Percentiles rank a stretch among this genome's conserved stretches.
Evolutionary conservation across 345 rosid species (phyloP).

Genomic region (Trapa incisa): DNA sequence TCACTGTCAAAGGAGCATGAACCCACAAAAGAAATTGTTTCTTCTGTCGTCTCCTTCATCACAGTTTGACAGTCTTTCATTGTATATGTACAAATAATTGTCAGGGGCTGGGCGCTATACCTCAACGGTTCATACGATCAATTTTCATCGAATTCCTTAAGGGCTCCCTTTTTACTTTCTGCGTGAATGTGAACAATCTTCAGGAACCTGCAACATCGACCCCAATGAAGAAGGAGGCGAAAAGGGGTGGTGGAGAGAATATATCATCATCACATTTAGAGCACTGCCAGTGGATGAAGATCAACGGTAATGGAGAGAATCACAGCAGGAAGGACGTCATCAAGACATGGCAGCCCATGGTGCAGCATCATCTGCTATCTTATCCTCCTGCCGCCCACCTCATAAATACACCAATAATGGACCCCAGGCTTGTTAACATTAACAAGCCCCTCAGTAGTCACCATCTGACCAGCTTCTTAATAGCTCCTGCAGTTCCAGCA

Average conservation of each 20-base stretch:
- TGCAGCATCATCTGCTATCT: conserved; percentile 17
- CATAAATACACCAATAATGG: conserved; percentile 26
- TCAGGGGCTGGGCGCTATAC: no score
- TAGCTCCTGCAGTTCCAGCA: conserved; percentile 6
- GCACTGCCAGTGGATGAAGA: conserved; percentile 28
- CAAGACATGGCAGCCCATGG: conserved; percentile 27
- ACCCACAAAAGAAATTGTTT: neutral
- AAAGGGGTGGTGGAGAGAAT: conserved; percentile 16
- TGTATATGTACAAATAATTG: no score
- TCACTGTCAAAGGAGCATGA: no score
- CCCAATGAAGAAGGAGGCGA: conserved; percentile 15
- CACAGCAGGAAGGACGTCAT: conserved; percentile 29
- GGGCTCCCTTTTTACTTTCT: neutral
- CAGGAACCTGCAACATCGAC: conserved; percentile 31
- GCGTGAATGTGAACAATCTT: neutral
- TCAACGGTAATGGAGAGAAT: conserved; percentile 28
- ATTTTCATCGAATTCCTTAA: no score
- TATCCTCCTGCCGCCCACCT: conserved; percentile 29
- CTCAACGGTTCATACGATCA: no score
- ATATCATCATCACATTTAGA: conserved; percentile 5
- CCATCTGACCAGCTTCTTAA: conserved; percentile 4
- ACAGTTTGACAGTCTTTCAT: no score
- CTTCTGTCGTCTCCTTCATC: neutral
- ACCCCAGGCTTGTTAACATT: neutral
- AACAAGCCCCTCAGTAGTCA: neutral